phyloP scores from a whole-genome alignment of 2,329 filamentous ascomycete genomes.

The Colletotrichum sp. region DNA sequence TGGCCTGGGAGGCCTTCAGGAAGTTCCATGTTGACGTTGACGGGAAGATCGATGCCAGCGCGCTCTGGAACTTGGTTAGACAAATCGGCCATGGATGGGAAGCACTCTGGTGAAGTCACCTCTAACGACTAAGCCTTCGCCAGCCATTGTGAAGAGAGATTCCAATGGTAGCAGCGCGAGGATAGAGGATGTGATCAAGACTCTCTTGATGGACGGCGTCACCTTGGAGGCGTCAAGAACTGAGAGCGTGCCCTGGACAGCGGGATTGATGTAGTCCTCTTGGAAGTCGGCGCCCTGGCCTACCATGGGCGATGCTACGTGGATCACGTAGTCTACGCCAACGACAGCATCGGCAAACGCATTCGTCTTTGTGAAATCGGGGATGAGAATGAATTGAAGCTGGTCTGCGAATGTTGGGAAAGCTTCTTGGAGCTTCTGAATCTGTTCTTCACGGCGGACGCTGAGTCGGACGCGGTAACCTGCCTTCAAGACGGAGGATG shows the following conservation, averaged over 20 bases:
- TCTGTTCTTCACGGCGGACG: not conserved
- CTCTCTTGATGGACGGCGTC: not conserved
- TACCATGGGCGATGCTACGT: not conserved
- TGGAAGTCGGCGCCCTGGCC: not conserved
- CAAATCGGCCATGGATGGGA: not conserved
- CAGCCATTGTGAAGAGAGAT: not conserved
- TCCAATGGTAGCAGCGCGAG: not conserved
- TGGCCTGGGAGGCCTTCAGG: not conserved
- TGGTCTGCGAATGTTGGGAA: not conserved
- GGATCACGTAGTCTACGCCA: not conserved
- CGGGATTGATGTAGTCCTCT: not conserved
- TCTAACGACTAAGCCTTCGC: not conserved
- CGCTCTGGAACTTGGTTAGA: not conserved
- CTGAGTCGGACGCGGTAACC: slow-evolving; percentile 5
- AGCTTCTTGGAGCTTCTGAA: not conserved
- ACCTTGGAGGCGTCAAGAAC: not conserved
- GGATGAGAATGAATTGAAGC: not conserved
- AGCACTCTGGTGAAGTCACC: not conserved
- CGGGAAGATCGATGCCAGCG: not conserved
- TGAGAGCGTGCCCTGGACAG: not conserved
- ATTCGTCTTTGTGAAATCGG: not conserved
- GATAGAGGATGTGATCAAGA: not conserved
- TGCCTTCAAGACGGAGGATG: not conserved
- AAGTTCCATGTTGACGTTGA: not conserved
- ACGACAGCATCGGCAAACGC: not conserved